Conservation (phyloP, 2,329 filamentous ascomycete genomes). For the Zymoseptoria crescenta region DNA sequence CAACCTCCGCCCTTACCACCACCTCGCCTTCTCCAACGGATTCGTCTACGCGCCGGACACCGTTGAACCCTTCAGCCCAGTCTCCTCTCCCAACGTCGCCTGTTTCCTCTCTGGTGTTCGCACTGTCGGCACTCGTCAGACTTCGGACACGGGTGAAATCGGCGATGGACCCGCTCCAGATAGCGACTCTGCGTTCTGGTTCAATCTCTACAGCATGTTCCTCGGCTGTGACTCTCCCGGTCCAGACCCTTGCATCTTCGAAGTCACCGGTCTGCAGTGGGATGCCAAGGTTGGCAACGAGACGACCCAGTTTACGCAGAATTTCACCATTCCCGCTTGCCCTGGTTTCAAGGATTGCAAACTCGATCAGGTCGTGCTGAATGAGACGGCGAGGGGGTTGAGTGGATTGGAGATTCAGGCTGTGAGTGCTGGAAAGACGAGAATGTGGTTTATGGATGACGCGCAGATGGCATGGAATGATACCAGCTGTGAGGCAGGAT, state of each 20-base stretch:
- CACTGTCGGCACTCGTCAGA: conserved; percentile 6
- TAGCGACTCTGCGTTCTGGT: conserved; percentile 41
- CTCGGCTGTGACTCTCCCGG: conserved; percentile 42
- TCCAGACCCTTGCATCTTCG: conserved; percentile 34
- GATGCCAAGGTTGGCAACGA: conserved; percentile 28
- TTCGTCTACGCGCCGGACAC: conserved; percentile 43
- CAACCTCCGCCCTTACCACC: conserved; percentile 39
- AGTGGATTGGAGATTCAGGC: conserved; percentile 44
- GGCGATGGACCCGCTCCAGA: conserved; percentile 37
- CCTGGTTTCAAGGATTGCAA: conserved; percentile 34
- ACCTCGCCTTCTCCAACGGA: conserved; percentile 45
- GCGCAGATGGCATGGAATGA: conserved; percentile 43
- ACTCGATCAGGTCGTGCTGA: conserved; percentile 38
- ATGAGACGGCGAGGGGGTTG: conserved; percentile 34
- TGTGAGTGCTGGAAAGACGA: conserved; percentile 29
- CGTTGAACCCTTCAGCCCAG: conserved; percentile 37
- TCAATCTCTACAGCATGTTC: conserved; percentile 41
- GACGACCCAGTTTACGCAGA: conserved; percentile 29
- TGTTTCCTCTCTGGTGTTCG: conserved; percentile 35
- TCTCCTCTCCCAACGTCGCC: conserved; percentile 40
- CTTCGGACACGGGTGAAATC: conserved; percentile 38
- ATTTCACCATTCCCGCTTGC: conserved; percentile 38
- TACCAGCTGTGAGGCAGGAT: conserved; percentile 46
- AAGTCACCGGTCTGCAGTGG: conserved; percentile 41
- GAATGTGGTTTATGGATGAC: conserved; percentile 43